A percentile compares a stretch with the other conserved stretches of the same genome.
Evolutionary conservation across 805 yeast genomes (phyloP).

Genomic region (Barnettozyma wickerhamii): DNA sequence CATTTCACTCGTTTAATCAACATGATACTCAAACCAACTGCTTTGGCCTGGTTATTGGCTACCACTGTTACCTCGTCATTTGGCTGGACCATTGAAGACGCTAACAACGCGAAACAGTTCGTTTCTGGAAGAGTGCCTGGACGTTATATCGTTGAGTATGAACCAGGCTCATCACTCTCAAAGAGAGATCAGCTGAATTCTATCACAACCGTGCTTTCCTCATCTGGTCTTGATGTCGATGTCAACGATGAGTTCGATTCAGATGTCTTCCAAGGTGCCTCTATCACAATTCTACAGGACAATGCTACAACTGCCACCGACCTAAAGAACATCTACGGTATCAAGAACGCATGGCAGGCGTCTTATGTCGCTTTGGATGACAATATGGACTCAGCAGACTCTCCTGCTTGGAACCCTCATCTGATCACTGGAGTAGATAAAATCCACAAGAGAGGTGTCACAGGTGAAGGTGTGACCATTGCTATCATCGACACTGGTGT

Average conservation of each 20-base stretch:
- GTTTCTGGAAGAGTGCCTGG: slow-evolving; percentile 7
- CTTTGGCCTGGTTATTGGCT: neutral
- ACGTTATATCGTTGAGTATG: slow-evolving; percentile 8
- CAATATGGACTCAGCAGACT: slow-evolving; percentile 2
- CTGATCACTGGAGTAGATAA: slow-evolving; percentile 9
- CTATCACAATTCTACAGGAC: slow-evolving; percentile 6
- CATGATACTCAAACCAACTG: neutral
- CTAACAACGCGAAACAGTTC: slow-evolving; percentile 1
- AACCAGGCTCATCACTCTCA: neutral
- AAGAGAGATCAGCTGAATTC: neutral
- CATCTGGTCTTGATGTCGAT: slow-evolving; percentile 4
- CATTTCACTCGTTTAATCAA: neutral
- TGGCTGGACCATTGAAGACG: slow-evolving; percentile 3
- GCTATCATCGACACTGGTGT: slow-evolving; percentile 11
- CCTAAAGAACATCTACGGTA: slow-evolving; percentile 7
- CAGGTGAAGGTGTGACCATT: slow-evolving; percentile 7
- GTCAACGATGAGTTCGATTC: slow-evolving; percentile 12
- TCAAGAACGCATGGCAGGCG: slow-evolving; percentile 16
- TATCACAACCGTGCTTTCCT: neutral
- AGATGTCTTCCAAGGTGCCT: slow-evolving; percentile 14
- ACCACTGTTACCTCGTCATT: neutral
- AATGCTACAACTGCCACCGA: slow-evolving; percentile 9
- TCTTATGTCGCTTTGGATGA: slow-evolving; percentile 12
- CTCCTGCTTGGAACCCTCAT: slow-evolving; percentile 10
- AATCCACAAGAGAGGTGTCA: slow-evolving; percentile 8